Conservation (phyloP, 192 early-diverging fungal species). For the Gryganskiella cystojenkinii region DNA sequence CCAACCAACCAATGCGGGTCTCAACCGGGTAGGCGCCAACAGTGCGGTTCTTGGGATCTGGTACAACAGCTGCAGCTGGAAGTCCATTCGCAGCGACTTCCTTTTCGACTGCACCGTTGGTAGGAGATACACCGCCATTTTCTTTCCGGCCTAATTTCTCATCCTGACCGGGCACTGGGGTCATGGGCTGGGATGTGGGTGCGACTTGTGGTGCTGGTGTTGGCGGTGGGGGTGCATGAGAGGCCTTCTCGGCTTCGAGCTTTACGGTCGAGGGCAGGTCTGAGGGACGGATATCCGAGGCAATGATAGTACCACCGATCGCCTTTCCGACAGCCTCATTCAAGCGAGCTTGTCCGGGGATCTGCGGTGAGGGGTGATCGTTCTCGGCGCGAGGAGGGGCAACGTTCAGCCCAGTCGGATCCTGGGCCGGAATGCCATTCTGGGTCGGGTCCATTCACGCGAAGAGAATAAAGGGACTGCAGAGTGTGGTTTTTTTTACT, state of each 20-base stretch:
- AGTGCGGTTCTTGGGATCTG: constrained; percentile 22
- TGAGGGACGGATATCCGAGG: constrained; percentile 28
- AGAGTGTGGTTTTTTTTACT: too few species aligned
- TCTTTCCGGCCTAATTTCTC: not conserved
- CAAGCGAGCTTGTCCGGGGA: constrained; percentile 21
- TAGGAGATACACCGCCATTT: not conserved
- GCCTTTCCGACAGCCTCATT: constrained; percentile 32
- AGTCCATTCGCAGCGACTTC: not conserved
- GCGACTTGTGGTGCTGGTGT: not conserved
- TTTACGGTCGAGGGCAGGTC: constrained; percentile 26
- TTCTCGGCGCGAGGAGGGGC: constrained; percentile 13
- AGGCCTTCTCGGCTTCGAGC: constrained; percentile 18
- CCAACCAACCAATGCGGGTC: constrained; percentile 43
- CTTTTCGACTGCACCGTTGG: not conserved
- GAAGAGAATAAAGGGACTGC: not conserved
- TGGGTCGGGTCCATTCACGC: constrained; percentile 25
- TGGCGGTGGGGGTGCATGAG: not conserved
- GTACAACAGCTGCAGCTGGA: not conserved
- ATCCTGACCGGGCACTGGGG: not conserved
- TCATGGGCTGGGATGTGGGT: constrained; percentile 7
- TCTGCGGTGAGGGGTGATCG: constrained; percentile 15
- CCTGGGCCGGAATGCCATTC: constrained; percentile 3
- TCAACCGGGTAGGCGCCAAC: constrained; percentile 29
- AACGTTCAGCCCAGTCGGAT: constrained; percentile 12
- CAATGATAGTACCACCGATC: constrained; percentile 37